Evolutionary conservation across 176 grass and related monocot species (phyloP), one percentile per base, ranked within the genome.

Genomic region (Stipa capillata): DNA sequence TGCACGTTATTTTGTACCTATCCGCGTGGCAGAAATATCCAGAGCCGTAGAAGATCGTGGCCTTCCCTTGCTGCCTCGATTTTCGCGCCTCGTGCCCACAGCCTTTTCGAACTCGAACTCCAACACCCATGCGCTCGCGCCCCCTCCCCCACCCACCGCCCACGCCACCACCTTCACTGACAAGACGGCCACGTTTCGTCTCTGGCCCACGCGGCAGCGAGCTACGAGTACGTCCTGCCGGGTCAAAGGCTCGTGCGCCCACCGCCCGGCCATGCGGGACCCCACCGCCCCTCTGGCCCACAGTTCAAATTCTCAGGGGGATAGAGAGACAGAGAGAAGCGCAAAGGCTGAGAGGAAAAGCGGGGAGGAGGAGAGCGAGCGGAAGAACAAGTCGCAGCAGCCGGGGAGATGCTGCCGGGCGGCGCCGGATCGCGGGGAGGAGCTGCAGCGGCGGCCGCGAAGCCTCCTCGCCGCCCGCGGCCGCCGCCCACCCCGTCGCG

Each of bases 101-200:
- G 4, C 51, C 72, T 82, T 81, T 87, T 70, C 79, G 53, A 86
- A 86, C 69, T 25, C 47, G 14, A 17, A 86, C 69, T 25, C 47
- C 8, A 17, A 43, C 70, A 35, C 64, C 70, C 69, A 21, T 12
- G 34, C 21, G n/a, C 54, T 18, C 51, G 44, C 44, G 34, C 49
- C 32, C 21, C 62, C 4, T 6, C 2, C 4, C 5, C 27, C 24
- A 21, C 6, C 20, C 43, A 5, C 0, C 23, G 4, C 20, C 8
- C 17, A 2, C 34, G 17, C 3, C 14, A 0, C 37, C 0, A 7
- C 2, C 9, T 1, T 40, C 62, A 40, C 85, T 82, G 85, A 82
- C 78, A 65, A 1, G 13, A 9, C 14, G 17, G 23, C 23, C 62
- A 3, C 1, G 0, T 0, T 34, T n/a, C 0, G 3, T 0, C 23